Evolutionary conservation across 2,329 filamentous ascomycete species (phyloP).

Genomic region (Emmonsiellopsis sp.): DNA sequence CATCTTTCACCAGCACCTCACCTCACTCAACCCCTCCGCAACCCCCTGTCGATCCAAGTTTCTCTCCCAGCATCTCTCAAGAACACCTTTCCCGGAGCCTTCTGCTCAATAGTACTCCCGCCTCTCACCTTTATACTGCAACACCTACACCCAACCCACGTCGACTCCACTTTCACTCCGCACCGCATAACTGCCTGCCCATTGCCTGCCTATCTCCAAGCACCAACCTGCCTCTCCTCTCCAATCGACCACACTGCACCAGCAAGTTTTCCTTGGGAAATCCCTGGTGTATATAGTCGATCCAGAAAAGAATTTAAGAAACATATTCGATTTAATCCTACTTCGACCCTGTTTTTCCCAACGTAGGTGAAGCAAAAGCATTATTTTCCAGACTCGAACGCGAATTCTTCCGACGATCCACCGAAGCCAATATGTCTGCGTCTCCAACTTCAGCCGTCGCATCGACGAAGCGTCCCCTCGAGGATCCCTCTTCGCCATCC

Average conservation of each 20-base stretch:
- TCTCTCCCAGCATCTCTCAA: constrained; percentile 18
- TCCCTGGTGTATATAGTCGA: constrained; percentile 73
- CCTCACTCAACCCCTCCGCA: neutral
- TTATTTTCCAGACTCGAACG: neutral
- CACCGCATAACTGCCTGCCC: constrained; percentile 18
- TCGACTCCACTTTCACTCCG: constrained; percentile 27
- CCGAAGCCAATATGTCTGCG: constrained; percentile 54
- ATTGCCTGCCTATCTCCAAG: constrained; percentile 12
- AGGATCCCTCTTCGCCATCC: constrained; percentile 93
- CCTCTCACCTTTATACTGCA: constrained; percentile 6
- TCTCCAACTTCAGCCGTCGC: constrained; percentile 43
- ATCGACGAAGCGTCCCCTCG: constrained; percentile 76
- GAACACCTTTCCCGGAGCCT: constrained; percentile 19
- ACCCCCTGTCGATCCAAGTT: constrained; percentile 1
- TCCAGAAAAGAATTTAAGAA: constrained; percentile 42
- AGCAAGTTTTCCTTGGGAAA: constrained; percentile 89
- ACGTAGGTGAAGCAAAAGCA: constrained; percentile 28
- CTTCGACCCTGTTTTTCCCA: constrained; percentile 34
- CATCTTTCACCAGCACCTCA: neutral
- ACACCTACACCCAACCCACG: constrained; percentile 12
- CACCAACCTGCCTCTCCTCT: constrained; percentile 32
- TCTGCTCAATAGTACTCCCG: constrained; percentile 13
- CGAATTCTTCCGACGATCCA: constrained; percentile 12
- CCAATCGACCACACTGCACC: constrained; percentile 49
- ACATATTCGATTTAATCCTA: constrained; percentile 32